A percentile compares a stretch with the other conserved stretches of the same genome.
Evolutionary conservation across 768 basidiomycete species (phyloP).

Genomic region (Tricholoma flavovirens): DNA sequence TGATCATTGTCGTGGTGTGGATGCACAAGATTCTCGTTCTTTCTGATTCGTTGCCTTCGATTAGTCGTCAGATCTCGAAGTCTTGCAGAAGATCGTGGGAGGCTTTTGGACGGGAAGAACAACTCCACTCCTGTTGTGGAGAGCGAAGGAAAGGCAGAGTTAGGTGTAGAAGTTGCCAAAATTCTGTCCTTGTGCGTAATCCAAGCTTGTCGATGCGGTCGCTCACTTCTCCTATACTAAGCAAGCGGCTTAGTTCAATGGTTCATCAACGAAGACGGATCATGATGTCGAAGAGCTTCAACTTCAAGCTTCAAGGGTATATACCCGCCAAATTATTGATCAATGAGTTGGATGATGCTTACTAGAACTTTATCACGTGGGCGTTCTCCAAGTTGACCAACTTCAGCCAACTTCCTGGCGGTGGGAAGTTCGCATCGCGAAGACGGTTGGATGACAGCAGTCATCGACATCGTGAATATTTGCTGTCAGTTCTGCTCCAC

Average conservation of each 20-base stretch:
- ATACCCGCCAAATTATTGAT: no score
- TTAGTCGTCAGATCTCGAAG: conserved; percentile 1
- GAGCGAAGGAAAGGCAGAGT: neutral
- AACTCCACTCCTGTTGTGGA: neutral
- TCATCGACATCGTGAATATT: neutral
- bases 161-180: neutral
- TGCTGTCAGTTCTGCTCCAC: neutral
- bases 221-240: neutral
- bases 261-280: neutral
- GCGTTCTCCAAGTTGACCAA: no score
- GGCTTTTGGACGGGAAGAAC: neutral
- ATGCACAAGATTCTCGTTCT: neutral
- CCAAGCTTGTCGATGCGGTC: neutral
- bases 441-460: no score
- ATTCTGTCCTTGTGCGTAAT: neutral
- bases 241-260: neutral
- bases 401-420: no score
- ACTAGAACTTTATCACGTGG: neutral
- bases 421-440: no score
- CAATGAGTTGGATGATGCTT: no score
- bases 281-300: neutral
- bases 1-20: neutral
- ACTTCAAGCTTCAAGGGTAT: no score
- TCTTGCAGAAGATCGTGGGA: neutral
- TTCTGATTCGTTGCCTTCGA: neutral